Percentiles rank a stretch among this genome's conserved stretches.
Evolutionary conservation across 2,329 filamentous ascomycete species (phyloP).

Genomic region (Monosporascus sp.): DNA sequence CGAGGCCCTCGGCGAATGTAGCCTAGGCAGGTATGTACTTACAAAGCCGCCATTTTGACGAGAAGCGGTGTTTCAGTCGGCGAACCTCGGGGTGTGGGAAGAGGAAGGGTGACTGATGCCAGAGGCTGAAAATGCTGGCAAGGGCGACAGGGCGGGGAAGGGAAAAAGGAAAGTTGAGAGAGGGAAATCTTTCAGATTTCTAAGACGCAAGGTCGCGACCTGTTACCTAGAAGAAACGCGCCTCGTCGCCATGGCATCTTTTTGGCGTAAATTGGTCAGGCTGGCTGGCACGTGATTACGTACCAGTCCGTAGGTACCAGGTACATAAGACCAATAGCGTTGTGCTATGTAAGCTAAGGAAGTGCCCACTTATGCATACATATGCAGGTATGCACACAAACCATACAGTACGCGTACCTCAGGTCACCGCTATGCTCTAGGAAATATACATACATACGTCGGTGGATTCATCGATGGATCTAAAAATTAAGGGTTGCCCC

Average conservation of each 20-base stretch:
- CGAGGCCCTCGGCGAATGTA: not conserved
- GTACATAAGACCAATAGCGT: not conserved
- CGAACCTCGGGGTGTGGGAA: not conserved
- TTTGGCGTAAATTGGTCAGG: slow-evolving; percentile 11
- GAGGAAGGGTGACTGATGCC: not conserved
- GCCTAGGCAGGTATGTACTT: slow-evolving; percentile 5
- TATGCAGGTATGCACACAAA: not conserved
- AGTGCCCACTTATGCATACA: not conserved
- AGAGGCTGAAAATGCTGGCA: not conserved
- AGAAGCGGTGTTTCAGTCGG: not conserved
- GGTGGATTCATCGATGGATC: not conserved
- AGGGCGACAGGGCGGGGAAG: not conserved
- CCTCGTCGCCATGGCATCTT: not conserved
- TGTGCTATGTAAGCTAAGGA: too few relatives aligned
- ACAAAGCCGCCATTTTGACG: slow-evolving; percentile 23
- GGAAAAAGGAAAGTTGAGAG: not conserved
- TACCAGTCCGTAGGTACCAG: not conserved
- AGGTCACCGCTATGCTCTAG: not conserved
- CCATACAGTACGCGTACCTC: not conserved
- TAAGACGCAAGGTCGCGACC: not conserved
- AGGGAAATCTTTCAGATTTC: slow-evolving; percentile 2
- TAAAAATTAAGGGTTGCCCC: not conserved
- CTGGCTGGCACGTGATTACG: slow-evolving; percentile 8
- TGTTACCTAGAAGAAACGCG: slow-evolving; percentile 9
- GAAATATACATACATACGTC: not conserved